phyloP scores from a whole-genome alignment of 2,329 filamentous ascomycete genomes.

The Xylaria sp. region DNA sequence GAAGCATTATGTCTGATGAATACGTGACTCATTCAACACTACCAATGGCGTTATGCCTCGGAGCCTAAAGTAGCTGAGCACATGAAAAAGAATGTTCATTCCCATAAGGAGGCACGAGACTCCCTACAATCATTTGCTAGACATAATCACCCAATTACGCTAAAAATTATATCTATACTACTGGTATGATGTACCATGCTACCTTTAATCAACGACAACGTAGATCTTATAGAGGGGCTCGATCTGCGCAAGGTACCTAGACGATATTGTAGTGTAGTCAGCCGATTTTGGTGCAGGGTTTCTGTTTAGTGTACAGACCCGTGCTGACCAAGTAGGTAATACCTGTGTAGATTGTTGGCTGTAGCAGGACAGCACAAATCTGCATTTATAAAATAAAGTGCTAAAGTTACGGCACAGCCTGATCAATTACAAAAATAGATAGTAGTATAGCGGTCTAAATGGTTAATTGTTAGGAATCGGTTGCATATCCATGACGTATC shows the following conservation, averaged over 20 bases:
- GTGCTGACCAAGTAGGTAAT: neutral
- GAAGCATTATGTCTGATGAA: neutral
- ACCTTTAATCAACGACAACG: neutral
- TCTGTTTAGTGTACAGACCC: constrained; percentile 3
- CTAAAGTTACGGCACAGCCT: neutral
- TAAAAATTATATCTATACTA: neutral
- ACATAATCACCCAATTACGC: neutral
- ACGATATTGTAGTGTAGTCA: neutral
- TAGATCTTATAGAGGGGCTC: constrained; percentile 10
- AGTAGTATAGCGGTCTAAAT: neutral
- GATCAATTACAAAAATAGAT: neutral
- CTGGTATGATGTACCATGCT: neutral
- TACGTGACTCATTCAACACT: neutral
- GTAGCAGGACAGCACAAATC: neutral
- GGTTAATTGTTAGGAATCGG: neutral
- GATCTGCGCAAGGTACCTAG: neutral
- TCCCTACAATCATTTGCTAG: neutral
- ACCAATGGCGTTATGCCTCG: neutral
- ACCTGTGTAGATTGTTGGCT: too few species aligned
- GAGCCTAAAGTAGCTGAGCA: neutral
- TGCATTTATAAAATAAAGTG: neutral
- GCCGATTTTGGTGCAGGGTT: neutral
- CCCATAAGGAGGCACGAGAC: neutral
- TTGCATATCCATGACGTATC: neutral
- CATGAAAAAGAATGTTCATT: too few species aligned